Conservation (phyloP, 345 rosid species). For the Eucalyptus virginea region DNA sequence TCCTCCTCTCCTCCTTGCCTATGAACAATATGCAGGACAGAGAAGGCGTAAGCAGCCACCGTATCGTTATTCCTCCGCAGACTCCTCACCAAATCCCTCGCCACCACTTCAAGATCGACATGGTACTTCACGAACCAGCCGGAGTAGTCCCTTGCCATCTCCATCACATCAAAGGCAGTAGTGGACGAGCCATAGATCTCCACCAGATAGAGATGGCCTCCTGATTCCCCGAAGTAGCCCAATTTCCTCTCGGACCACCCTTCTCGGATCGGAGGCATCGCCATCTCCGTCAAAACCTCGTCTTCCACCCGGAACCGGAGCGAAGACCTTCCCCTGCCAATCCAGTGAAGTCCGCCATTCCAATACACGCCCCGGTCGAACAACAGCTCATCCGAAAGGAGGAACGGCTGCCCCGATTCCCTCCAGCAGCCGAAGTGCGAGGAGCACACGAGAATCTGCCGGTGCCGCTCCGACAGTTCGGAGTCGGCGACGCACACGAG, state of each 20-base stretch:
- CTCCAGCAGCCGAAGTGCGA: conserved; percentile 5
- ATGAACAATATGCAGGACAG: not conserved
- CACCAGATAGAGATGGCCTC: conserved; percentile 8
- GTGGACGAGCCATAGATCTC: not conserved
- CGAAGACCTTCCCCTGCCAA: not conserved
- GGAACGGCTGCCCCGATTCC: not conserved
- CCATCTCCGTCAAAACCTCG: not conserved
- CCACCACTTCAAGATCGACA: not conserved
- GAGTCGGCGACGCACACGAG: conserved; percentile 6
- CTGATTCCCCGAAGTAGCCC: conserved; percentile 15
- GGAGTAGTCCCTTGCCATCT: conserved; percentile 6
- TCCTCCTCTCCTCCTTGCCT: not conserved
- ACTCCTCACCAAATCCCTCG: not conserved
- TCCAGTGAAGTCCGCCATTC: conserved; percentile 14
- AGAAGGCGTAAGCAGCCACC: not conserved
- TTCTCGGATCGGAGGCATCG: conserved; percentile 4
- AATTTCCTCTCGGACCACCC: not conserved
- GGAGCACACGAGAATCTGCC: not conserved
- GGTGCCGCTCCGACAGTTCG: not conserved
- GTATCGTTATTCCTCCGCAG: not conserved
- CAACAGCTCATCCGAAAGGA: not conserved
- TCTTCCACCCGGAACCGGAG: not conserved
- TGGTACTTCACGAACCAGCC: conserved; percentile 16
- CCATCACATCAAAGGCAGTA: conserved; percentile 1
- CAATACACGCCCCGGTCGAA: conserved; percentile 3